Conservation (phyloP, 1,284 basidiomycete species). For the Wallemia hederae region DNA sequence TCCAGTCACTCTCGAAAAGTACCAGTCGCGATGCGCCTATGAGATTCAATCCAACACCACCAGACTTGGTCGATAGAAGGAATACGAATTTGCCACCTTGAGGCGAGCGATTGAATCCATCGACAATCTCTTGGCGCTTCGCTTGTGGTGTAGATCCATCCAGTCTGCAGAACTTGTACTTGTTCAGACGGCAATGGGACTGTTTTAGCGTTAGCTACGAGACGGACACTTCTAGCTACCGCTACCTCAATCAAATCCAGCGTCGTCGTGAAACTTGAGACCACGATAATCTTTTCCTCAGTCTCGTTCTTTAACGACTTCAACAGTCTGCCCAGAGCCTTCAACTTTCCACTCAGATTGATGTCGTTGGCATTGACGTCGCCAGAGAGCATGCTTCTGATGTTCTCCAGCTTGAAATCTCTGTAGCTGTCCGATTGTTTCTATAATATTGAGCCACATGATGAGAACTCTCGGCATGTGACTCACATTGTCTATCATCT, state of each 20-base stretch:
- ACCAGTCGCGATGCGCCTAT: constrained; percentile 59
- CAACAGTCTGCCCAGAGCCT: constrained; percentile 43
- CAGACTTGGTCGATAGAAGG: constrained; percentile 76
- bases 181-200: not conserved
- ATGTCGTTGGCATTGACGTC: constrained; percentile 34
- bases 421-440: not conserved
- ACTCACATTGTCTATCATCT: constrained; percentile 26
- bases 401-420: not conserved
- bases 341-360: constrained; percentile 36
- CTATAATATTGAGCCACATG: not conserved
- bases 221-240: no score
- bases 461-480: not conserved
- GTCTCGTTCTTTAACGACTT: constrained; percentile 31
- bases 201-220: not conserved
- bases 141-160: constrained; percentile 41
- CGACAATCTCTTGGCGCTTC: constrained; percentile 52
- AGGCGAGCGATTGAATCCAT: constrained; percentile 13
- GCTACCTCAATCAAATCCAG: constrained; percentile 64
- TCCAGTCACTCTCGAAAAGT: constrained; percentile 73
- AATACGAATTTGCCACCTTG: constrained; percentile 32
- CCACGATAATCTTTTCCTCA: constrained; percentile 73
- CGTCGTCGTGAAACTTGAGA: constrained; percentile 69
- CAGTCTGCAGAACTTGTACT: constrained; percentile 2
- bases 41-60: constrained; percentile 78
- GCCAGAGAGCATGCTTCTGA: constrained; percentile 28